These are phyloP conservation scores for Hericium alpestre DNA, from an alignment of 768 basidiomycete species.

Conservation along the genomic window DNA sequence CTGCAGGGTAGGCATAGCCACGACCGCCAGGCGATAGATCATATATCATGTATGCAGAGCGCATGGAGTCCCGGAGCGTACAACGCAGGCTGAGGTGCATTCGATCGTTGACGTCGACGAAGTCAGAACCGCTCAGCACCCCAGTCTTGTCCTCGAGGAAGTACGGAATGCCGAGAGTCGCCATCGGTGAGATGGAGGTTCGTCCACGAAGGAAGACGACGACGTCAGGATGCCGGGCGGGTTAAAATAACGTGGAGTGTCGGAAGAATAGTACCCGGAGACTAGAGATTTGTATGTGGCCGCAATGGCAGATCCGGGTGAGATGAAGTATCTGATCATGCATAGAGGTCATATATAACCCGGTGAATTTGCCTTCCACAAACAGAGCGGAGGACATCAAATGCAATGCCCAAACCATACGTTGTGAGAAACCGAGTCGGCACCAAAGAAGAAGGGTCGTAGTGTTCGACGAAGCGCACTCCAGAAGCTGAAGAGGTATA, in stretches of 20 bases:
- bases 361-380: no score
- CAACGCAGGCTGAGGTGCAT: conserved; percentile 40
- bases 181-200: conserved; percentile 16
- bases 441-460: no score
- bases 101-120: conserved; percentile 54
- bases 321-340: neutral
- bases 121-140: conserved; percentile 41
- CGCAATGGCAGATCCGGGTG: neutral
- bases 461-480: no score
- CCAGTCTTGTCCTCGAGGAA: conserved; percentile 60
- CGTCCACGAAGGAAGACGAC: no score
- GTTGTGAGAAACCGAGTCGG: no score
- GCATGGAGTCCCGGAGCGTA: conserved; percentile 31
- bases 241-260: neutral
- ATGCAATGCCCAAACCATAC: no score
- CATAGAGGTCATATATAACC: neutral
- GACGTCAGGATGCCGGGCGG: neutral
- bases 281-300: neutral
- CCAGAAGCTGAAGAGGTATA: neutral
- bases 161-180: conserved; percentile 45
- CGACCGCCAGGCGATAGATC: conserved; percentile 25
- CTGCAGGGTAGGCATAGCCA: conserved; percentile 26
- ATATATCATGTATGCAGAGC: conserved; percentile 43
- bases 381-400: no score
- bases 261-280: neutral